Evolutionary conservation across 2,329 filamentous ascomycete genomes (phyloP), one percentile per base, ranked within the genome.

Genomic region (Epichloe sp.): DNA sequence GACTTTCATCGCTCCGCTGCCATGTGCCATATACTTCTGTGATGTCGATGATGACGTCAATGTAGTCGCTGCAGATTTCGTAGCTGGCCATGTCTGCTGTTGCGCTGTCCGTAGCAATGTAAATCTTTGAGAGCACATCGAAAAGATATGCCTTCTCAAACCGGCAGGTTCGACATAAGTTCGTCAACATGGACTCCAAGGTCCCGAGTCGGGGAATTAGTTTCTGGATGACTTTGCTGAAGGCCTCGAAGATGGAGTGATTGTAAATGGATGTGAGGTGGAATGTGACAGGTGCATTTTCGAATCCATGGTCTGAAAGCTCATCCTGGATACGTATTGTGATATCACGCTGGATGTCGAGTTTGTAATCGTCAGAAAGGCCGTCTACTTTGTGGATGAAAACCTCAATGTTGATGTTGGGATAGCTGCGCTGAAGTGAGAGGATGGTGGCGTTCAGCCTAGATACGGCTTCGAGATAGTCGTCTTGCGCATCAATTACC

Each of bases 331-430:
- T 95, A 40, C 89, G 84, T 65, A 97, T 94, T 49, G 90, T 90
- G 56, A 98, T 95, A 68, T 98, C 93, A 53, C 93, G 85, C 71
- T 95, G 93, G 17, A 94, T 95, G 62, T 98, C 93, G 53, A 90
- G 82, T 64, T 93, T 90, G 74, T 93, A 97, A 67, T 98, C 93
- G 58, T 97, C 93, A 31, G 88, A 93, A 15, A 98, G 76, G n/a
- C 90, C 91, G 64, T 98, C 93, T 36, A 96, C 91, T 68, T 98
- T 98, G 77, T 98, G 93, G 60, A 98, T 95, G 68, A 98, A 97
- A 48, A 98, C 91, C 65, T 97, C 91, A 57, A 98, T 86, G 67
- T 96, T 95, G 70, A 97, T 93, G 63, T 88, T 85, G 2, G 91
- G 90, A 63, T 95, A 96, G 54, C 81, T 82, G 57, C 88, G 82